These are phyloP conservation scores for Nakazawaea sp. DNA, from an alignment of 805 yeast genomes.

Conservation along the genomic window DNA sequence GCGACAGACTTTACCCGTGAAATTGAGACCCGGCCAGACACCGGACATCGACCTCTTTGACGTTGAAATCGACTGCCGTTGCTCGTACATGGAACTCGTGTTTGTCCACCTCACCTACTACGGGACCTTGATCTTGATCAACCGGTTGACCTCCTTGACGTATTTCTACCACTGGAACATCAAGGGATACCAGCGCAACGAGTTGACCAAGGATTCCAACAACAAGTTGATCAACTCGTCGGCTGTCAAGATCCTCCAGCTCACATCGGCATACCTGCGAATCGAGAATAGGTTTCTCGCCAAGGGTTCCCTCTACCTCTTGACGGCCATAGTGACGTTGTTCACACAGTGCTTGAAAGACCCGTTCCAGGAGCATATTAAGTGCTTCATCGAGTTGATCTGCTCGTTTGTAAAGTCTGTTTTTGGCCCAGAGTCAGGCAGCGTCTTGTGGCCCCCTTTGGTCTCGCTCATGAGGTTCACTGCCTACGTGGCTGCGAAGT, in stretches of 20 bases:
- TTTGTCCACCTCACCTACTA: not conserved
- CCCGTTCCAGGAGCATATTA: not conserved
- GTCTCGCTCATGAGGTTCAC: not conserved
- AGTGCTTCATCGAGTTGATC: not conserved
- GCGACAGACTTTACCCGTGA: conserved; percentile 20
- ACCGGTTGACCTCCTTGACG: not conserved
- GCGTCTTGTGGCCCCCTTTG: not conserved
- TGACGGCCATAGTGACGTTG: conserved; percentile 23
- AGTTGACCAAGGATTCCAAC: too few species aligned
- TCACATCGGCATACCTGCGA: too few species aligned
- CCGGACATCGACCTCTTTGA: not conserved
- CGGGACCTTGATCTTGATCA: not conserved
- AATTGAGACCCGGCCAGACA: conserved; percentile 16
- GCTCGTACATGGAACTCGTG: not conserved
- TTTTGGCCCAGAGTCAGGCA: not conserved
- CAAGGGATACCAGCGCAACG: too few species aligned
- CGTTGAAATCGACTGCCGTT: not conserved
- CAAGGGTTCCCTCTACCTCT: conserved; percentile 19
- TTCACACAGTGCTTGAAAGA: conserved; percentile 8
- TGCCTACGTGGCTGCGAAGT: not conserved
- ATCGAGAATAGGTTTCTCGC: conserved; percentile 12
- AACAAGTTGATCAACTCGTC: too few species aligned
- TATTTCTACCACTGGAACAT: not conserved
- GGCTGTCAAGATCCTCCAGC: too few species aligned
- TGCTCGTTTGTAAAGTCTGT: not conserved